These are phyloP conservation scores for Cornus suecica DNA, from an alignment of 148 eudicot genomes.

Conservation along the genomic window DNA sequence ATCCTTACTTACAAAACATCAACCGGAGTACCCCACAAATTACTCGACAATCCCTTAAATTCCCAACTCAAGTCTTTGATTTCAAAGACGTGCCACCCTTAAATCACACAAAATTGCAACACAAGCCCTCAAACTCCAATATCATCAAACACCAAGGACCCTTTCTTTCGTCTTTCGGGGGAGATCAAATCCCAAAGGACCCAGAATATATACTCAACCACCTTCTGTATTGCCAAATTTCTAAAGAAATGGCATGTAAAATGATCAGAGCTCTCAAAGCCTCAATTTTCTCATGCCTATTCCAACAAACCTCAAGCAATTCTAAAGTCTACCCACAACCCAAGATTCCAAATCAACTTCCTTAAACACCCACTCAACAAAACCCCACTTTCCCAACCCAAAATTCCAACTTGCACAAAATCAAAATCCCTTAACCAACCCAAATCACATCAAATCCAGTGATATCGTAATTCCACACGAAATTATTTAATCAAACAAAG, in stretches of 20 bases:
- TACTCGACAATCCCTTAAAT: slow-evolving; percentile 19
- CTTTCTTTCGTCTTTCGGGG: no score
- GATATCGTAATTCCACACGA: background rate
- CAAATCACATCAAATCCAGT: background rate
- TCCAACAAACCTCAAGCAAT: background rate
- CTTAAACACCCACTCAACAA: no score
- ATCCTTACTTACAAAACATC: slow-evolving; percentile 19
- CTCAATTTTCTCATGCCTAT: background rate
- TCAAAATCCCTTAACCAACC: background rate
- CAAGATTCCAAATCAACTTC: background rate
- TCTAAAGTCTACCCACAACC: background rate
- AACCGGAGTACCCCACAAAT: background rate
- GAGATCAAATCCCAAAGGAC: no score
- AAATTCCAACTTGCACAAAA: slow-evolving; percentile 11
- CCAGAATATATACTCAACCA: no score
- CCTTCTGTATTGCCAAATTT: no score
- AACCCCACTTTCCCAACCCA: no score
- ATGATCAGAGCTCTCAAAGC: background rate
- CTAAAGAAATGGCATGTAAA: no score
- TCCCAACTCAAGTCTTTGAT: slow-evolving; percentile 10
- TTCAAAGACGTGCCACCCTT: background rate
- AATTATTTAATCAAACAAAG: background rate
- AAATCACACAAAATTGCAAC: background rate
- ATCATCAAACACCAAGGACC: no score
- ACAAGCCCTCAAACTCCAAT: no score